These are phyloP conservation scores for Solanum bulbocastanum DNA, from an alignment of 257 asterid genomes.

Conservation along the genomic window DNA sequence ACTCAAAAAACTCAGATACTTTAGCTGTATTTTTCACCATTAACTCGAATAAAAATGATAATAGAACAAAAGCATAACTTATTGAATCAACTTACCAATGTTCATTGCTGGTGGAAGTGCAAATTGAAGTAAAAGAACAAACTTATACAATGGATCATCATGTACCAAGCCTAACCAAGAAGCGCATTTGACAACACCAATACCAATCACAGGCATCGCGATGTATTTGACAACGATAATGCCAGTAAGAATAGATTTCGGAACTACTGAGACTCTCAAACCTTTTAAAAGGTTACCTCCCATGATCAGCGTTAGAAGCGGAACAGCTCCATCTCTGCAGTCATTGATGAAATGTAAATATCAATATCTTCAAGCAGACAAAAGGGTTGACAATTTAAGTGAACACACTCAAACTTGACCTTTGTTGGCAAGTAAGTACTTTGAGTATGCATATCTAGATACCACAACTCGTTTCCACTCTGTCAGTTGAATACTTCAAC, in stretches of 20 bases:
- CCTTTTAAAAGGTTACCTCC: conserved; percentile 81
- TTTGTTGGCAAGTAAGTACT: not conserved
- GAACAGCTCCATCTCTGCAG: conserved; percentile 84
- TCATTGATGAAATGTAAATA: not conserved
- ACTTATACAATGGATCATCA: conserved; percentile 47
- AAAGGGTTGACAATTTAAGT: not conserved
- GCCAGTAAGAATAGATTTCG: conserved; percentile 42
- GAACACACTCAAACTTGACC: not conserved
- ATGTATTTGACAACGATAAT: conserved; percentile 49
- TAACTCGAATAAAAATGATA: not conserved
- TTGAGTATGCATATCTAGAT: too few relatives aligned
- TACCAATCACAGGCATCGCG: conserved; percentile 55
- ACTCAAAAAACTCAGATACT: too few relatives aligned
- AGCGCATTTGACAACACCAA: conserved; percentile 56
- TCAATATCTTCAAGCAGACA: not conserved
- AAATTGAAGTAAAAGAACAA: conserved; percentile 71
- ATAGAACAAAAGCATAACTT: not conserved
- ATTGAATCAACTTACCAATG: conserved; percentile 35
- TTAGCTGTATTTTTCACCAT: not conserved
- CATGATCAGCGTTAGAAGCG: conserved; percentile 62
- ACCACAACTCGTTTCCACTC: not conserved
- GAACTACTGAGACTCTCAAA: conserved; percentile 41
- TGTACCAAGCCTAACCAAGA: conserved; percentile 39
- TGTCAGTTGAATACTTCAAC: not conserved
- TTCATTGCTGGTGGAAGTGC: conserved; percentile 90